Base-by-base conservation (phyloP, 768 basidiomycete species). In the Lentinus tigrinus region DNA sequence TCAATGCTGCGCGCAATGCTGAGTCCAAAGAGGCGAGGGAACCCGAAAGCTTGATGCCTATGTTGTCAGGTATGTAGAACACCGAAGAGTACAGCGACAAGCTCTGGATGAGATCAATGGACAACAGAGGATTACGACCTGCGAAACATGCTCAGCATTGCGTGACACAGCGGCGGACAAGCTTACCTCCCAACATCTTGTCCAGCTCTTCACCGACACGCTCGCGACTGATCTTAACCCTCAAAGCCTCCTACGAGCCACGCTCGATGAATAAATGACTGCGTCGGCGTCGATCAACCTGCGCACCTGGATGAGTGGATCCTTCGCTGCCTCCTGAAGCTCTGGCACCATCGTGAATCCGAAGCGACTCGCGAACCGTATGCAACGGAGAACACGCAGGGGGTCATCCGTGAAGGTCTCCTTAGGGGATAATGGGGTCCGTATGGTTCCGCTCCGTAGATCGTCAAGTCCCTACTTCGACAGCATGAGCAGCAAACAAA, bases 351-450 rank as follows among this genome's bases (percentile, higher is more conserved):
- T 78, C 13, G 78, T 75, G 65, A 95, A 96, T 23, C 91, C 91
- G 69, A 93, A 93, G 42, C 96, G 81, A 66, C 92, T 92, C 0
- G 96, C 89, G 71, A 99, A 99, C 56, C 97, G 78, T 23, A 98
- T 73, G 62, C 93, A 94, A 37, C 97, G 83, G 23, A 98, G 72
- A n/a, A 98, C 85, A 14, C 97, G 86, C 13, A 99, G 75, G 6
- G 97, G 97, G 72, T 99, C 97, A 65, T 99, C 97, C 24, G 83
- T 73, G 67, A 98, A 98, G 2, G 97, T 99, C 70, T 94, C 84
- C 63, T 76, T 70, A 1, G 97, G 93, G 3, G 91, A 79, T 21
- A 98, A 73, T 1, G 97, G 97, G 0, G 97, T 98, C 16, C 97
- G 83, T 48, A 98, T 87, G 40, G 88, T 76, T 2, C 92, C 89